Conservation (phyloP, 768 basidiomycete genomes). For the Tricholoma flavovirens region DNA sequence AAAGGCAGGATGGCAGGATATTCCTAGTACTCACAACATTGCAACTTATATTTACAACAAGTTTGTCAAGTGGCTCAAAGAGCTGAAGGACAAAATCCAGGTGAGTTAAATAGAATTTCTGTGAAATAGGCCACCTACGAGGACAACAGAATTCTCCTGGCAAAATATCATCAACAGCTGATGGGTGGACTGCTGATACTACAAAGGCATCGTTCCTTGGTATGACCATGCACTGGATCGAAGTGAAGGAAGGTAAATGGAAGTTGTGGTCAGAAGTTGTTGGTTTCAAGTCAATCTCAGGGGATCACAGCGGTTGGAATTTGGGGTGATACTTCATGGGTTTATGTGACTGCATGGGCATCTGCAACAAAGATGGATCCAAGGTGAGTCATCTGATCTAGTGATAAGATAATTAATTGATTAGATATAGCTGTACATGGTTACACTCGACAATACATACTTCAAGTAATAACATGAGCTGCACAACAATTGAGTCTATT, state of each 20-base stretch:
- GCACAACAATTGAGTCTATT: slow-evolving; percentile 11
- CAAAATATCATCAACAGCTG: slow-evolving; percentile 13
- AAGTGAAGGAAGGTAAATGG: slow-evolving; percentile 1
- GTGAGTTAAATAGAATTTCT: background rate
- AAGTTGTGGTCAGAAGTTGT: slow-evolving; percentile 1
- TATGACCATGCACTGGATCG: slow-evolving; percentile 13
- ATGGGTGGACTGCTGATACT: slow-evolving; percentile 5
- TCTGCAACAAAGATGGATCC: background rate
- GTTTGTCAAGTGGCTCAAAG: slow-evolving; percentile 7
- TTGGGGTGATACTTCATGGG: slow-evolving; percentile 2
- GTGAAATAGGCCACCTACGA: background rate
- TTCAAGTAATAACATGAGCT: slow-evolving; percentile 17
- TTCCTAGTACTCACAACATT: slow-evolving; percentile 8
- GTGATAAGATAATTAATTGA: background rate
- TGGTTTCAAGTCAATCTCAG: background rate
- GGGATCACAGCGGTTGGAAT: slow-evolving; percentile 1
- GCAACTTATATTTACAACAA: slow-evolving; percentile 13
- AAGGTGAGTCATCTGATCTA: background rate
- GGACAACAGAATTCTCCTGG: slow-evolving; percentile 8
- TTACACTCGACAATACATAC: slow-evolving; percentile 23
- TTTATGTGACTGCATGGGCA: slow-evolving; percentile 2
- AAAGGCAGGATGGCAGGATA: background rate
- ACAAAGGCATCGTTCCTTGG: slow-evolving; percentile 11
- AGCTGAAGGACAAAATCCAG: slow-evolving; percentile 8
- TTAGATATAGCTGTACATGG: background rate